Percentiles rank a stretch among this genome's conserved stretches.
Conservation (phyloP, 805 yeast species). For the Soucietia sequanensis region DNA sequence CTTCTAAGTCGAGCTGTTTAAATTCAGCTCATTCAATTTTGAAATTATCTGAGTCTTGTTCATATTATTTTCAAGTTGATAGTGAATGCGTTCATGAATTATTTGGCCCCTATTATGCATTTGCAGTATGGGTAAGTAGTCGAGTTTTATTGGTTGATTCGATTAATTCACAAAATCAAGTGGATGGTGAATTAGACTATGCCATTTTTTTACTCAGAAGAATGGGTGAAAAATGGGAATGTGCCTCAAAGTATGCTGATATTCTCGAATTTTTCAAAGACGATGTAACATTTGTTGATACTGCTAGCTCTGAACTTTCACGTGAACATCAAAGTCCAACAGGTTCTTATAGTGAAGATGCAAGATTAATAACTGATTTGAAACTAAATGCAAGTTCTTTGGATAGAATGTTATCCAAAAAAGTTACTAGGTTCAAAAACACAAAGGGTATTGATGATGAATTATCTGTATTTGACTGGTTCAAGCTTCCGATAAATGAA, state of each 20-base stretch:
- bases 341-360: constrained; percentile 2
- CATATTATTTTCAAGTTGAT: constrained; percentile 5
- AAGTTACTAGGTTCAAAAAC: constrained; percentile 10
- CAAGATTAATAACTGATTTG: constrained; percentile 12
- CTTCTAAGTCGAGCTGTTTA: constrained; percentile 11
- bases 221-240: constrained; percentile 13
- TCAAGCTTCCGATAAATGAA: constrained; percentile 11
- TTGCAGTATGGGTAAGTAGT: constrained; percentile 16
- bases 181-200: constrained; percentile 11
- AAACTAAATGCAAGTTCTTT: constrained; percentile 15
- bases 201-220: constrained; percentile 7
- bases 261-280: constrained; percentile 14
- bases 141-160: constrained; percentile 13
- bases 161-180: constrained; percentile 5
- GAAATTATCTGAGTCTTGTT: constrained; percentile 6
- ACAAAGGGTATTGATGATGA: constrained; percentile 9
- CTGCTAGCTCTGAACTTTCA: background rate
- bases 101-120: constrained; percentile 17
- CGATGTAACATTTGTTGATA: constrained; percentile 1
- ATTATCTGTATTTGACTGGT: constrained; percentile 15
- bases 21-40: constrained; percentile 10
- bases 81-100: constrained; percentile 8
- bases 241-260: constrained; percentile 15
- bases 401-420: constrained; percentile 13
- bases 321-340: too few relatives aligned